Conservation (phyloP, 805 yeast species). For the Ogataea allantospora region DNA sequence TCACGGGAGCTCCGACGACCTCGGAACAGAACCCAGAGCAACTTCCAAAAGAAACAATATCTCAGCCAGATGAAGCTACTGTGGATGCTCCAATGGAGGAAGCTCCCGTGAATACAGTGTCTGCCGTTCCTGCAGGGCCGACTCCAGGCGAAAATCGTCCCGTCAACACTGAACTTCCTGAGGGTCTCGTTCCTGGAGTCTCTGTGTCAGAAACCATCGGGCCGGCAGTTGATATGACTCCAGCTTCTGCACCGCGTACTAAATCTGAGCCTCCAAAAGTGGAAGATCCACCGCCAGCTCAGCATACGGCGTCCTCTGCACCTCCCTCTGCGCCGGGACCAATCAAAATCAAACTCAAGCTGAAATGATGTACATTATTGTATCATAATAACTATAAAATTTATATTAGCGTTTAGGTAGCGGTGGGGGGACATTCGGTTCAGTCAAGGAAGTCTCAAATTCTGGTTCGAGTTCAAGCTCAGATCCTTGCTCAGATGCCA, state of each 20-base stretch:
- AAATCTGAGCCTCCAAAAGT: not conserved
- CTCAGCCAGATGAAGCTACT: too few relatives aligned
- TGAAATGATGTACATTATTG: slow-evolving; percentile 18
- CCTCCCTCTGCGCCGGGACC: not conserved
- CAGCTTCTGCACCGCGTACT: not conserved
- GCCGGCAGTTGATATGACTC: not conserved
- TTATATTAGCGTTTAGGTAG: slow-evolving; percentile 15
- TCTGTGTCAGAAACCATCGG: not conserved
- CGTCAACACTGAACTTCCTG: not conserved
- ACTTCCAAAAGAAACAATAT: too few relatives aligned
- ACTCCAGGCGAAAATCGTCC: too few relatives aligned
- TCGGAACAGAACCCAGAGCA: too few relatives aligned
- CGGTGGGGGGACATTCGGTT: slow-evolving; percentile 17
- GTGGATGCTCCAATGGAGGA: not conserved
- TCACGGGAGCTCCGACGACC: too few relatives aligned
- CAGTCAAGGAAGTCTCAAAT: not conserved
- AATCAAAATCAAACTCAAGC: slow-evolving; percentile 21
- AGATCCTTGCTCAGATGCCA: too few relatives aligned
- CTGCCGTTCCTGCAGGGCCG: too few relatives aligned
- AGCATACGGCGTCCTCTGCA: not conserved
- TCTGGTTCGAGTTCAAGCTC: too few relatives aligned
- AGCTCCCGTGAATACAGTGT: not conserved
- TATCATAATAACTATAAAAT: slow-evolving; percentile 1
- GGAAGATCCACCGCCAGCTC: not conserved
- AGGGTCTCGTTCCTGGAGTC: not conserved